Evolutionary conservation across 495 filamentous ascomycete genomes (phyloP).

Genomic region (Talaromyces liani): DNA sequence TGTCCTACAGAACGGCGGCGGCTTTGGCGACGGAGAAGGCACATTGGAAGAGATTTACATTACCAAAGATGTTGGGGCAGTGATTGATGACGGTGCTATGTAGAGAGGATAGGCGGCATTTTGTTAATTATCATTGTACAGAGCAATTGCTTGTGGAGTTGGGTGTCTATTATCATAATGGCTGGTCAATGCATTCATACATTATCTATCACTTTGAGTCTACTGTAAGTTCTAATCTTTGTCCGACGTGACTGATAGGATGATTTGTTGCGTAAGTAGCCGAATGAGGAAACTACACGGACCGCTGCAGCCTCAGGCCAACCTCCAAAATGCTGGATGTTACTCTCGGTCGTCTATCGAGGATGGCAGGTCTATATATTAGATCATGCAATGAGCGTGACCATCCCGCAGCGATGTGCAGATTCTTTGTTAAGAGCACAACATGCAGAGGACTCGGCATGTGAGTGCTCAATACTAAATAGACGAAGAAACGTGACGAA

Average conservation of each 20-base stretch:
- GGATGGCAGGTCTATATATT: background rate
- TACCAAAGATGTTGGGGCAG: constrained; percentile 27
- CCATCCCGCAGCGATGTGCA: background rate
- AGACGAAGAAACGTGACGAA: background rate
- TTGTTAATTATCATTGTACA: background rate
- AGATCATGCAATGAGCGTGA: background rate
- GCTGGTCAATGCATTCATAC: background rate
- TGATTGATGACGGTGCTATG: constrained; percentile 32
- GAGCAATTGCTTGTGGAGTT: background rate
- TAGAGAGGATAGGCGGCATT: constrained; percentile 12
- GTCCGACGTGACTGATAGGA: no score
- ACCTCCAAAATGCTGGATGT: no score
- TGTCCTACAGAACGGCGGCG: constrained; percentile 46
- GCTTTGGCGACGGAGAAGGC: constrained; percentile 18
- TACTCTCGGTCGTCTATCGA: no score
- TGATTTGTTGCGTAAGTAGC: background rate
- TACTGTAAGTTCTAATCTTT: no score
- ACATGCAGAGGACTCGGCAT: background rate
- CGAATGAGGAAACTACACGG: background rate
- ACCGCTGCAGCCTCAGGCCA: background rate
- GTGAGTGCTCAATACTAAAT: background rate
- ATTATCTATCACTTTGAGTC: no score
- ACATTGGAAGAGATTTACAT: constrained; percentile 40
- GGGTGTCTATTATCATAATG: background rate
- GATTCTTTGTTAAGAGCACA: background rate